phyloP scores from a whole-genome alignment of 129 eudicot genomes.

The Daucus carota region DH1_v3.0 NC_030388.2:3677001-3677500 shows the following conservation, averaged over 20 bases:
- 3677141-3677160: slow-evolving; percentile 7
- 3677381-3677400: no score
- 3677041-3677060: neutral
- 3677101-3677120: neutral
- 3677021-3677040: neutral
- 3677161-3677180: neutral
- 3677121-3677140: neutral
- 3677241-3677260: neutral
- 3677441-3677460: neutral
- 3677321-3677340: no score
- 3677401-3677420: no score
- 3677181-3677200: neutral
- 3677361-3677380: no score
- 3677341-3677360: no score
- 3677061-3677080: neutral
- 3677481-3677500: no score
- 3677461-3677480: neutral
- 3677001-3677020: no score
- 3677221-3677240: neutral
- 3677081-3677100: slow-evolving; percentile 8
- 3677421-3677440: neutral
- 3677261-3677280: neutral
- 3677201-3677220: neutral
- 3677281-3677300: no score
- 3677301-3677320: no score